A percentile compares a stretch with the other conserved stretches of the same genome.
Conservation (phyloP, 169 alveolate species). For the Miamiensis avidus region DNA sequence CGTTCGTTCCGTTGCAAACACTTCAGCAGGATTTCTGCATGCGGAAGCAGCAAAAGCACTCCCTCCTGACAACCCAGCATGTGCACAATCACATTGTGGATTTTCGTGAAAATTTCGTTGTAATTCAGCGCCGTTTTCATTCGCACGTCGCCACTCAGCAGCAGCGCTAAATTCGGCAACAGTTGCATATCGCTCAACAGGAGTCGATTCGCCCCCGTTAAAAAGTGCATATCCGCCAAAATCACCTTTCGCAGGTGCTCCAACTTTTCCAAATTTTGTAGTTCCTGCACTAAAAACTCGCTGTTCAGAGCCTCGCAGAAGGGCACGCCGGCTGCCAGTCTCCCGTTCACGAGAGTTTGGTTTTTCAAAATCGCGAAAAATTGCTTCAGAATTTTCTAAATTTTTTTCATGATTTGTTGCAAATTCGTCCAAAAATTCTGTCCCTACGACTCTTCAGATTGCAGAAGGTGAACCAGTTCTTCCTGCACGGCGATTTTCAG, state of each 20-base stretch:
- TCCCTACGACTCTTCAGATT: no score
- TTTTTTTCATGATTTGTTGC: neutral
- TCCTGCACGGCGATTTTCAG: neutral
- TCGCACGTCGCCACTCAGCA: neutral
- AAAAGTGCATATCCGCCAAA: neutral
- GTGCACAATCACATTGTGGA: neutral
- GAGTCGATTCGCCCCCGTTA: neutral
- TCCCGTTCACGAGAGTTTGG: neutral
- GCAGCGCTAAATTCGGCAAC: neutral
- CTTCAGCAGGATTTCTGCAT: neutral
- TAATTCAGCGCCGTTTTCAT: no score
- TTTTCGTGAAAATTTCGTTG: neutral
- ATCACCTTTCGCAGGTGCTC: no score
- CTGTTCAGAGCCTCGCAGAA: neutral
- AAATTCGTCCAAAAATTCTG: neutral
- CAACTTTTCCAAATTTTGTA: neutral
- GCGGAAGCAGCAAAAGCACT: no score
- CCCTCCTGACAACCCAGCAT: neutral
- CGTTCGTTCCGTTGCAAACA: neutral
- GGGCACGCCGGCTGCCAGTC: neutral
- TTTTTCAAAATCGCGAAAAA: neutral
- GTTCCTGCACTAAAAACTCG: neutral
- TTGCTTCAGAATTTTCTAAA: no score
- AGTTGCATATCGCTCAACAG: neutral
- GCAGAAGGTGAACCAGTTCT: neutral